Evolutionary conservation across 2,329 filamentous ascomycete genomes (phyloP), one percentile per base, ranked within the genome.

Genomic region (Aspergillus japonicus): DNA sequence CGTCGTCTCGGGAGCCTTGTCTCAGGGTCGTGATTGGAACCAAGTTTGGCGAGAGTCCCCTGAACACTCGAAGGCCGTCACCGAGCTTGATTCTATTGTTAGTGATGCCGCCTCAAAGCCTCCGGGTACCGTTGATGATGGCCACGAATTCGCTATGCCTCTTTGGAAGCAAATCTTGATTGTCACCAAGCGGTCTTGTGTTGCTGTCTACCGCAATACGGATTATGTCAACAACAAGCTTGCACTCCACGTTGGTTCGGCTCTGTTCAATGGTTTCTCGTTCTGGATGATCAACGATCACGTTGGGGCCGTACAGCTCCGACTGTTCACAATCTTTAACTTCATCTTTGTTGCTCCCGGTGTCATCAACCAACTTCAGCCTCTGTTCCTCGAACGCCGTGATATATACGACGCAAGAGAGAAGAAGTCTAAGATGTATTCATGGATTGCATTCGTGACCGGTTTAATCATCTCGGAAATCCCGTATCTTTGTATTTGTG

Each of bases 371-470:
- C 75, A 77, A 23, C 77, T 91, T 48, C 87, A 89, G 0, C 86
- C 89, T 0, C 87, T 88, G 6, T 83, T 92, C 61, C 84, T 92
- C 65, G 90, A 91, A 68, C 82, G 81, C 67, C 84, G 89, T 70
- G 83, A 83, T 0, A 79, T 92, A 7, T 92, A 88, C 82, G 83
- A 89, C 8, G 62, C 70, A 0, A 83, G 89, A 26, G 89, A 92
- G 70, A 82, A 87, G 10, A 89, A 89, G 3, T 87, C 85, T 0
- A 83, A 88, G 26, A 90, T 91, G 64, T 92, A 92, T 73, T 86
- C 86, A 26, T 91, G 89, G 86, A 75, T 86, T n/a, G 87, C 89
- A 0, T 92, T 92, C 69, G 84, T 83, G 59, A 88, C 87, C 0
- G 88, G 87, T 0, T 85, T 89, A 60, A 80, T 91, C 4, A 77